Evolutionary conservation across 1,284 basidiomycete species (phyloP), one percentile per base, ranked within the genome.

Genomic region (Irpex rosettiformis): DNA sequence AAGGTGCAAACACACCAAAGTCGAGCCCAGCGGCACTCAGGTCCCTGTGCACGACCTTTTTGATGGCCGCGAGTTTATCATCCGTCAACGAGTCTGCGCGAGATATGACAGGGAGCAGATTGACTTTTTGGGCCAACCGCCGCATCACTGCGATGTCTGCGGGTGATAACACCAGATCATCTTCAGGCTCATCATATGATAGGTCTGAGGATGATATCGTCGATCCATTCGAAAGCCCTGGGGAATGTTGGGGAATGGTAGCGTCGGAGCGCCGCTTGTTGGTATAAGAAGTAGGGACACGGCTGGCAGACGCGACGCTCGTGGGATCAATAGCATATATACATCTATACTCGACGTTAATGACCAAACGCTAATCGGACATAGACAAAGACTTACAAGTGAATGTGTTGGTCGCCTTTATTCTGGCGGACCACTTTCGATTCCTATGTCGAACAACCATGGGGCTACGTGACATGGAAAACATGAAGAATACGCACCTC

Each of bases 351-450:
- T 24, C 56, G 22, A 48, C 59, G 65, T 69, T 68, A 73, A 27
- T 28, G 10, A 11, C 27, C 24, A 27, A 8, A 22, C 10, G 67
- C 52, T 55, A 47, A 49, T 37, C 25, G 49, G 56, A 28, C 56
- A 42, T 51, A 24, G 21, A 63, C 13, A 52, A 60, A 25, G 47
- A 72, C 88, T 72, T 69, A 93, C 89, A 93, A 72, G 73, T 93
- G 88, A 67, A 93, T 84, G 67, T 92, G 89, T 67, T 91, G 85
- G 72, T 93, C 91, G 57, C 88, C 91, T 73, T 88, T 91, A 74
- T 83, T 91, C 69, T 90, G 84, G 64, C 91, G 82, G 55, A 93
- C 76, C 47, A 93, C 89, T 78, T 93, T 93, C 60, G 86, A 88
- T 78, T 93, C 90, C 91, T 92, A 59, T 7, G 61, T 54, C 16